Base-by-base conservation (phyloP, 495 filamentous ascomycete genomes). In the Aspergillus incahuasiensis region DNA sequence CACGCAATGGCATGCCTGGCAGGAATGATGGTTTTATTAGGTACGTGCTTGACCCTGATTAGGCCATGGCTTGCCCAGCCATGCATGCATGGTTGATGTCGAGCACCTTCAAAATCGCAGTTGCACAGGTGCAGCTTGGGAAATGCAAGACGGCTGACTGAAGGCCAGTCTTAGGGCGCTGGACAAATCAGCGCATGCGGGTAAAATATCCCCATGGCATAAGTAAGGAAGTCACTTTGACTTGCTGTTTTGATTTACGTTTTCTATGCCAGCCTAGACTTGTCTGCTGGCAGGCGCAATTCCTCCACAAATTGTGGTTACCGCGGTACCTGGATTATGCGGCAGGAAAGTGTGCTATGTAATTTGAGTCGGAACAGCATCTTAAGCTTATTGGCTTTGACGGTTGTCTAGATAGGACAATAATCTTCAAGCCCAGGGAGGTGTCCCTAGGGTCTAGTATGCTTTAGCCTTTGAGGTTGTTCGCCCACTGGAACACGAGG, bases 401-500 rank as follows among this genome's bases (percentile, higher is more conserved):
- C n/a, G 4, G 12, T 16, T 34, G 41, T 35, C 28, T 55, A 38
- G 52, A 43, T 2, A 51, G 41, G 21, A 43, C 18, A 50, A 35
- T 45, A 44, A 45, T 55, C 48, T 34, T 54, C 58, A 49, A 35
- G 35, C 11, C 30, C 28, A 40, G 46, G 50, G 40, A 38, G 39
- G 39, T 25, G 38, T 30, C 53, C 44, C 48, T 50, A 50, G 48
- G 16, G 34, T 1, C 48, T 50, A 50, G 48, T 25, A 21, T 1
- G 48, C 20, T 39, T 50, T 48, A 50, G 41, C 19, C 30, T 54
- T 49, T 61, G 57, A 61, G 54, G 59, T 61, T 61, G 54, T 55
- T 55, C 24, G 42, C 42, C 32, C 32, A 54, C 50, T 51, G 51
- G 20, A 16, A 32, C 48, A 52, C 53, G 56, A 58, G 34, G 56